phyloP scores from a whole-genome alignment of 805 yeast genomes.

The Saccharomycopsis fermentans region DNA sequence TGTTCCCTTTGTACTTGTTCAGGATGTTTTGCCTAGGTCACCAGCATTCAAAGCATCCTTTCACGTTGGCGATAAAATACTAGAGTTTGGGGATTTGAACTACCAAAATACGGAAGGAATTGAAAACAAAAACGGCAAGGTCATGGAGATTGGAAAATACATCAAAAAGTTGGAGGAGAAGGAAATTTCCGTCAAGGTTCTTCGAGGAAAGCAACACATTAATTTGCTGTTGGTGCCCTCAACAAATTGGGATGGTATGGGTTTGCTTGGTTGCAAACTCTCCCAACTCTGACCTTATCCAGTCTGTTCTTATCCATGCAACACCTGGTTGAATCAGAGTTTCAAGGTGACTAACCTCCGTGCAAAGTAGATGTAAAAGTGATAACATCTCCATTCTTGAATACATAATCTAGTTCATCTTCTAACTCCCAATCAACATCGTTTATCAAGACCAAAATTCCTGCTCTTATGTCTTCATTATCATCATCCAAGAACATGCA shows the following conservation, averaged over 20 bases:
- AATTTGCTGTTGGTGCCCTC: conserved; percentile 35
- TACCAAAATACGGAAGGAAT: conserved; percentile 8
- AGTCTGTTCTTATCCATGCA: background rate
- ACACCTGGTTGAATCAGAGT: too few species aligned
- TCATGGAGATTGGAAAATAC: conserved; percentile 4
- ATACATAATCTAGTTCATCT: conserved; percentile 72
- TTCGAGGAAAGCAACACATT: conserved; percentile 24
- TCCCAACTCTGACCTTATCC: conserved; percentile 27
- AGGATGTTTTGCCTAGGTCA: conserved; percentile 10
- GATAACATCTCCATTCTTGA: conserved; percentile 66
- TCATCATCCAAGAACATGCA: conserved; percentile 18
- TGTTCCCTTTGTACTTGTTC: conserved; percentile 7
- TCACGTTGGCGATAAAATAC: conserved; percentile 11
- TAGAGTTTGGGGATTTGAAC: conserved; percentile 8
- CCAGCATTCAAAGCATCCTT: conserved; percentile 12
- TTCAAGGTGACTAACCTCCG: conserved; percentile 52
- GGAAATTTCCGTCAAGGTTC: conserved; percentile 21
- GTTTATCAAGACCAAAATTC: conserved; percentile 81
- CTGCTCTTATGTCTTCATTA: conserved; percentile 47
- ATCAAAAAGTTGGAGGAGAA: conserved; percentile 2
- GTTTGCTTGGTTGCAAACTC: conserved; percentile 59
- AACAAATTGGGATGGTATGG: conserved; percentile 52
- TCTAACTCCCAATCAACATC: conserved; percentile 97
- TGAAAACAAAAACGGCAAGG: conserved; percentile 11
- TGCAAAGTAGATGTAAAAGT: conserved; percentile 90